Evolutionary conservation across 116 monocot species (phyloP), one percentile per base, ranked within the genome.

Genomic region (Dioscorea cayenensis): DNA sequence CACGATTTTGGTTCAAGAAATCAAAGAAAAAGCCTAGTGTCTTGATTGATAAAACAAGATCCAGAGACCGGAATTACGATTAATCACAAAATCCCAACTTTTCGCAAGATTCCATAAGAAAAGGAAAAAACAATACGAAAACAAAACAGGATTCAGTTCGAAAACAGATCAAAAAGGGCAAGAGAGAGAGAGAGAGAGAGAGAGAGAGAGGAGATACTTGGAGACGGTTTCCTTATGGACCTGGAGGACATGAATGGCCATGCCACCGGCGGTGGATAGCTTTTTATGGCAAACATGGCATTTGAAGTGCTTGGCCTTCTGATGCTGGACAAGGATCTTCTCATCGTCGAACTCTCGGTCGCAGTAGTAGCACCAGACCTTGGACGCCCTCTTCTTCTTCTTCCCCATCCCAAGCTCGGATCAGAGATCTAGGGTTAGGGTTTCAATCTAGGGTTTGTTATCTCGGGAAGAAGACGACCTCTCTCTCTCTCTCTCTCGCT

Each of bases 241-340:
- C 86, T 97, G 97, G 70, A 97, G 90, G 36, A 97, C 97, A 58
- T 97, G 97, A 66, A 97, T 97, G 59, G 92, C 88, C 97, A 97
- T 97, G 71, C 97, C 97, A 8, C 88, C 77, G 38, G 97, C 97
- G 25, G 97, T 97, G 72, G 97, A 97, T 69, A 97, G 97, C 80
- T 97, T 97, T 84, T 97, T 97, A 73, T 93, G 92, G 74, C 93
- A 97, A 13, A 90, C 93, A 43, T 97, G 97, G 88, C 97, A 97
- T 77, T 97, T 97, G 82, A 97, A 97, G 74, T 97, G 97, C 86
- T 97, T 97, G 5, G 93, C 93, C 86, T 97, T 97, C 80, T 97
- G 97, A 64, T 93, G 97, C 84, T 97, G 97, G 11, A 97, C 97
- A 4, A 97, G 81, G 63, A 97, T 88, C 86, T 97, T 97, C 92